These are phyloP conservation scores for Chaetomiaceae sp. DNA, from an alignment of 2,329 filamentous ascomycete species.

Conservation along the genomic window DNA sequence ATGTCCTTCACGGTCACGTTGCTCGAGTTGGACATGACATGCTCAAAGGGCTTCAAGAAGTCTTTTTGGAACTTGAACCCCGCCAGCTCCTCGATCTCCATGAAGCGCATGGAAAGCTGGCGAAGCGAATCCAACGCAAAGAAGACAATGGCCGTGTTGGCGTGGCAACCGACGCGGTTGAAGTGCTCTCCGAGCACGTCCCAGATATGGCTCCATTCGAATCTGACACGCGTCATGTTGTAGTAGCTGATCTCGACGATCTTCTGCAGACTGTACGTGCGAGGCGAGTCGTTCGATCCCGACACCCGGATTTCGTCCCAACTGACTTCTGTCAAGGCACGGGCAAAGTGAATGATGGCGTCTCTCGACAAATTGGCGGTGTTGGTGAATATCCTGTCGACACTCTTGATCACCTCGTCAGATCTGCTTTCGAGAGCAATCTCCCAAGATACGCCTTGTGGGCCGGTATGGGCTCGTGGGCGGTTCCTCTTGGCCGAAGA, in stretches of 20 bases:
- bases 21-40: slow-evolving; percentile 89
- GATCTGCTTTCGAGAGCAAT: slow-evolving; percentile 90
- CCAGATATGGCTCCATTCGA: slow-evolving; percentile 98
- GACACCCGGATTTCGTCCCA: slow-evolving; percentile 99
- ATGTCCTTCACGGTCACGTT: slow-evolving; percentile 95
- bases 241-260: slow-evolving; percentile 98
- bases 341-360: slow-evolving; percentile 92
- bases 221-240: slow-evolving; percentile 97
- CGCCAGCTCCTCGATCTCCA: slow-evolving; percentile 95
- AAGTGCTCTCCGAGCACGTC: slow-evolving; percentile 96
- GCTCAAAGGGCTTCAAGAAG: slow-evolving; percentile 96
- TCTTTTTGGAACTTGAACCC: slow-evolving; percentile 99
- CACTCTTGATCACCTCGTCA: slow-evolving; percentile 84
- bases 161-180: slow-evolving; percentile 93
- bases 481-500: slow-evolving; percentile 48
- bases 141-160: slow-evolving; percentile 94
- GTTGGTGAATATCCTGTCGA: slow-evolving; percentile 95
- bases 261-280: slow-evolving; percentile 96
- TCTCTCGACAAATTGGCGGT: slow-evolving; percentile 90
- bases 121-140: slow-evolving; percentile 93
- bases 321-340: slow-evolving; percentile 87
- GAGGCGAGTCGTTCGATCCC: slow-evolving; percentile 87
- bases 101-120: slow-evolving; percentile 95
- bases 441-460: slow-evolving; percentile 64
- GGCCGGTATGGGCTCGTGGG: slow-evolving; percentile 49